Base-by-base conservation (phyloP, 441 rosid genomes). In the Aquilaria agallochum region DNA sequence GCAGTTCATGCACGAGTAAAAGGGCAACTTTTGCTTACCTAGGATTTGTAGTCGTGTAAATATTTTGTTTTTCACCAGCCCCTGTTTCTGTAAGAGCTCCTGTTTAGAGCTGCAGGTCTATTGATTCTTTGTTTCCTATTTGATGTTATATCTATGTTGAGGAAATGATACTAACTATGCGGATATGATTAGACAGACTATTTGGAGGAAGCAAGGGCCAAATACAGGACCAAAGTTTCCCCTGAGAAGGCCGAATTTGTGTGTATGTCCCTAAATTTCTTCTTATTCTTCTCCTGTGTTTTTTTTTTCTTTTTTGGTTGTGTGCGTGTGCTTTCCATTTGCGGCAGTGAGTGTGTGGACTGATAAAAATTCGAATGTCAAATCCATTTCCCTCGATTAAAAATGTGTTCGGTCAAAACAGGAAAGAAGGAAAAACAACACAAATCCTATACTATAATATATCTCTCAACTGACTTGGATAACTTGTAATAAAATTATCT, bases 101-200 rank as follows among this genome's bases (percentile, higher is more conserved):
- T 44, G 31, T 66, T 71, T 77, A 64, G 81, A 62, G 69, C 64
- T 68, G 64, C 68, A 78, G 83, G 74, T 68, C 65, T 5, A 63
- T 75, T 66, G 72, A 78, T 82, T 82, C 86, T 78, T 85, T 82
- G 49, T 65, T 59, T 65, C 46, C 58, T 50, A 51, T 63, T 2
- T 36, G 7, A 4, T 53, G 67, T 70, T 72, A 75, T 62, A 74
- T 72, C 54, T 20, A 40, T 52, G 31, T 53, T 20, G 51, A 31
- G 62, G 58, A 53, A 47, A 60, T 71, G 68, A 60, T 49, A 13
- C 73, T 59, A 63, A 67, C 66, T 4, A 53, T 65, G 65, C 63
- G 63, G 64, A 36, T 36, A 36, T 36, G 42, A 36, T 62, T 15
- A 31, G 55, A 58, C 11, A 45, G 50, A 20, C 27, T 67, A 55